phyloP scores from a whole-genome alignment of 176 grass and related monocot genomes.

The Dendrocalamus sinicus region DNA sequence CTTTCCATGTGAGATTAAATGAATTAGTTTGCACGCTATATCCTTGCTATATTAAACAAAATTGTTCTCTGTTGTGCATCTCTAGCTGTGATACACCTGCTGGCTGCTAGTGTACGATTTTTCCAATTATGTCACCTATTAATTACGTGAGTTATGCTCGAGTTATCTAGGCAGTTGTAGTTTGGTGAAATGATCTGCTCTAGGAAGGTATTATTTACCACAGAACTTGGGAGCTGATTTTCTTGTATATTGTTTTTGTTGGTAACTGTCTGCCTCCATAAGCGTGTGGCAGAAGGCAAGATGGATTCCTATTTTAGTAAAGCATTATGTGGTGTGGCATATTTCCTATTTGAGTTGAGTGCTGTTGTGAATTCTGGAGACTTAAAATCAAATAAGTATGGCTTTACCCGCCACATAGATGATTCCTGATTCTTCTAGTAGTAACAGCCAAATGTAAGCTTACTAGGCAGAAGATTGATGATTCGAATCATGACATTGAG shows the following conservation, averaged over 20 bases:
- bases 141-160: background rate
- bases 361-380: background rate
- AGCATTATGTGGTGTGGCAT: conserved; percentile 18
- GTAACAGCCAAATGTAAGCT: conserved; percentile 60
- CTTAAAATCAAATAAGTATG: background rate
- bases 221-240: background rate
- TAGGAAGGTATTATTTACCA: conserved; percentile 2
- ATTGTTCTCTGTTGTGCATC: background rate
- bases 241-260: background rate
- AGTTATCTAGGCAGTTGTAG: background rate
- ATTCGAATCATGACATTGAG: background rate
- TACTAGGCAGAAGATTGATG: conserved; percentile 24
- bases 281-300: background rate
- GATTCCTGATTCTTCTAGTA: conserved; percentile 21
- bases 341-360: background rate
- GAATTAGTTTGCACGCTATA: conserved; percentile 3
- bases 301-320: background rate
- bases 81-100: background rate
- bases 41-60: background rate
- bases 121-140: background rate
- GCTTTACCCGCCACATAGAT: conserved; percentile 36
- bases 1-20: conserved; percentile 27
- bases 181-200: background rate
- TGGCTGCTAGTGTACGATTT: conserved; percentile 16
- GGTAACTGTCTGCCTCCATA: background rate